phyloP scores from a whole-genome alignment of 1,284 basidiomycete species.

The Leccinum cinnamomeum region DNA sequence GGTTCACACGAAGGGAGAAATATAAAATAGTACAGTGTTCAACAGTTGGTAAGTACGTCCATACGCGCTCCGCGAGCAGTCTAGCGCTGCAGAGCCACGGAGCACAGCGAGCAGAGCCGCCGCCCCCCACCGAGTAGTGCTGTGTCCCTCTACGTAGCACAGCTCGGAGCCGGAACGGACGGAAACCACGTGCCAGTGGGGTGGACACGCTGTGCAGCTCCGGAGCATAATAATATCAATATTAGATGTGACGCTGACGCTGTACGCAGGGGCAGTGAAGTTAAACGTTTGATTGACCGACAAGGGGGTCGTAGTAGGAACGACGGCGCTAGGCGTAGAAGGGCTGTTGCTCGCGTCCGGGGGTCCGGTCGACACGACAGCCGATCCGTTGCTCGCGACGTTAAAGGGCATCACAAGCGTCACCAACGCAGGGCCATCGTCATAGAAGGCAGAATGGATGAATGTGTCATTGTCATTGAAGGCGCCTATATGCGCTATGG shows the following conservation, averaged over 20 bases:
- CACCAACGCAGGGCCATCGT: constrained; percentile 39
- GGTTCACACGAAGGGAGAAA: no score
- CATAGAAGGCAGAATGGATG: constrained; percentile 26
- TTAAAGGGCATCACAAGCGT: constrained; percentile 56
- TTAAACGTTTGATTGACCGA: constrained; percentile 49
- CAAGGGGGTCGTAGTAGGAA: constrained; percentile 48
- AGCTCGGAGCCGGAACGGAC: no score
- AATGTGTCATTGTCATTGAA: background rate
- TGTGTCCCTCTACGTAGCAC: no score
- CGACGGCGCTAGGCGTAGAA: constrained; percentile 44
- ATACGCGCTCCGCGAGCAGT: no score
- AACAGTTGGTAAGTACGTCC: no score
- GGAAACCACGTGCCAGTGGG: no score
- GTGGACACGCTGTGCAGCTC: no score
- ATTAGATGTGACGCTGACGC: constrained; percentile 45
- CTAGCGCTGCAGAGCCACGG: no score
- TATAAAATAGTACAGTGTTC: no score
- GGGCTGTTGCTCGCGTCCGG: constrained; percentile 57
- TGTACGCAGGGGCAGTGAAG: constrained; percentile 59
- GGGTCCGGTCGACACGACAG: constrained; percentile 49
- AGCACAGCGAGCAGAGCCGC: no score
- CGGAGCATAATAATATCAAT: no score
- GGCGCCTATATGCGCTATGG: background rate
- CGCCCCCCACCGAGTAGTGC: no score
- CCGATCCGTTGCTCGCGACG: constrained; percentile 45